Base-by-base conservation (phyloP, 805 yeast genomes). In the Yamadazyma sp. region DNA sequence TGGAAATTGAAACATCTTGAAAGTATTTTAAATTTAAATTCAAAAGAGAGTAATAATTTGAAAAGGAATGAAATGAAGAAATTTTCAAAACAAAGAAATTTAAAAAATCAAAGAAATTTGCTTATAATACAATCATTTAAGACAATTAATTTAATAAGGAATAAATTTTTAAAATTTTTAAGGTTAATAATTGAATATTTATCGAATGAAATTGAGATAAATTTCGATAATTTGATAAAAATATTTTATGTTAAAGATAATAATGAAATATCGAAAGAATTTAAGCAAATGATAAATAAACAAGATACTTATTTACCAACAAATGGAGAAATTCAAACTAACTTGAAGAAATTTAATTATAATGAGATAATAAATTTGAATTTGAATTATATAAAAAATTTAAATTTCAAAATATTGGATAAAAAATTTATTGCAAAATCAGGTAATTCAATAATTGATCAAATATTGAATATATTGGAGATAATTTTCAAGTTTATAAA, bases 1-100 rank as follows among this genome's bases (percentile, higher is more conserved):
- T 86, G 96, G 87, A 75, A 82, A 45, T 60, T 91, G 15, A 76
- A 80, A 40, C 80, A 86, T 43, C 70, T 81, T 11, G 71, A 74
- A 13, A 70, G 62, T 47, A 60, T 77, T 36, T 63, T 84, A 38
- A 69, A 70, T 29, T 41, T 49, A 16, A 55, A 50, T 39, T 61
- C 44, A 24, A 36, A 54, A 9, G 61, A 56, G 27, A 51, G 52
- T 31, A 53, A 48, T 26, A 51, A 50, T 28, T 43, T 65, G 20
- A 44, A 49, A 31, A 49, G 49, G 26, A 49, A 45, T 27, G 67
- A 62, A 18, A 42, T 44, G 10, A 39, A 20, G 21, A 31, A 18
- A 12, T 42, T 44, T 20, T 31, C 26, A 17, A 30, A 21, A 10
- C 10, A 20, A 5, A 25, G 11, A 7, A 31, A 30, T 10, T 26